A percentile compares a stretch with the other conserved stretches of the same genome.
Evolutionary conservation across 257 asterid genomes (phyloP).

Genomic region (Fraxinus quadrangulata): DNA sequence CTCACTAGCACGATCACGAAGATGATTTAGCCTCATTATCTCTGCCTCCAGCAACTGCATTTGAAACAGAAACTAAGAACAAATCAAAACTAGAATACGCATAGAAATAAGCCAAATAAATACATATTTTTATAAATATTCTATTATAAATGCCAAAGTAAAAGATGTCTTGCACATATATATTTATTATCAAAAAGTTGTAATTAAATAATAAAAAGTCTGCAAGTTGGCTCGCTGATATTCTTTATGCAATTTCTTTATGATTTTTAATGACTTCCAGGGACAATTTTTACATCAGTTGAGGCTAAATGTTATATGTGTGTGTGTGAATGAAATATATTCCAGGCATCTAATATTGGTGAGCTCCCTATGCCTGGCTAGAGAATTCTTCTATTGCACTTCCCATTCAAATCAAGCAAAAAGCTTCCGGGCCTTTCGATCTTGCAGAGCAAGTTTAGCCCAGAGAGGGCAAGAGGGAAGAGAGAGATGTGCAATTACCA

Average conservation of each 20-base stretch:
- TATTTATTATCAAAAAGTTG: not conserved
- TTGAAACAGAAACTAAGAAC: conserved; percentile 1
- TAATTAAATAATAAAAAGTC: not conserved
- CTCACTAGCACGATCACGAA: conserved; percentile 66
- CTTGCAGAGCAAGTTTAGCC: not conserved
- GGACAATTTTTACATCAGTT: not conserved
- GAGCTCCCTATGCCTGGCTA: not conserved
- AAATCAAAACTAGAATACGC: conserved; percentile 4
- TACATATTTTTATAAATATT: not conserved
- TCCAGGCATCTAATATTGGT: not conserved
- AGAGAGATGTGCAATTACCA: not conserved
- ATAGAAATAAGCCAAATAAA: not conserved
- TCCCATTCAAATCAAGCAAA: not conserved
- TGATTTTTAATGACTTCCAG: not conserved
- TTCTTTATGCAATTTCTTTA: not conserved
- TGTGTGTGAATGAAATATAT: not conserved
- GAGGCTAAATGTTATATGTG: too few relatives aligned
- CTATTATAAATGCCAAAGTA: not conserved
- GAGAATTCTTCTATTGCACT: not conserved
- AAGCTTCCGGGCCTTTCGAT: not conserved
- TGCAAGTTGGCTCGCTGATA: not conserved
- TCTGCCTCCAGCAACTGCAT: conserved; percentile 57
- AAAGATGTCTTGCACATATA: not conserved
- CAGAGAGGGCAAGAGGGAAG: not conserved
- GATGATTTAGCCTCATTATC: conserved; percentile 49